Percentiles rank a stretch among this genome's conserved stretches.
phyloP scores from a whole-genome alignment of 2,329 filamentous ascomycete species.

The Ilyonectria robusta region DNA sequence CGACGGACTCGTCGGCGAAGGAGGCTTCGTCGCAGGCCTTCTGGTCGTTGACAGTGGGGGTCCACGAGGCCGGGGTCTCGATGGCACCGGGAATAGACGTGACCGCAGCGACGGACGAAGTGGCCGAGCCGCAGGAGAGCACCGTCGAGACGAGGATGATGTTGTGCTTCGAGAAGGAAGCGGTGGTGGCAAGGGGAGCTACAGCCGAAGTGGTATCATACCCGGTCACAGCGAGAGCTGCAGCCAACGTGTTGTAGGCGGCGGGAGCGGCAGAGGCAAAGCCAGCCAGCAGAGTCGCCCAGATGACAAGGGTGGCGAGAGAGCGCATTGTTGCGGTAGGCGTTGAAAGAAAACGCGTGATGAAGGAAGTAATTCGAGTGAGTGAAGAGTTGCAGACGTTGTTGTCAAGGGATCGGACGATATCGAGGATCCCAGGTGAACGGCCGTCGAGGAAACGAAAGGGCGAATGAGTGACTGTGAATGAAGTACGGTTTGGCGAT shows the following conservation, averaged over 20 bases:
- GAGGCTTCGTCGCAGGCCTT: constrained; percentile 48
- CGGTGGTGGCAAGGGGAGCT: not conserved
- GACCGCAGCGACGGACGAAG: constrained; percentile 13
- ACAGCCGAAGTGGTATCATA: not conserved
- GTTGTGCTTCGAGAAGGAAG: constrained; percentile 17
- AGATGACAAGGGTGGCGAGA: constrained; percentile 8
- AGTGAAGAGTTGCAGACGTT: not conserved
- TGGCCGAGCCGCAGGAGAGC: constrained; percentile 12
- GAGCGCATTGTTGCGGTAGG: constrained; percentile 34
- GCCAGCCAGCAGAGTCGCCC: constrained; percentile 30
- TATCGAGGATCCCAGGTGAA: not conserved
- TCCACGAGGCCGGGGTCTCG: constrained; percentile 43
- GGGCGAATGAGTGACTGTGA: constrained; percentile 1
- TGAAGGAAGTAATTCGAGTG: constrained; percentile 20
- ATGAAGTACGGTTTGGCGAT: not conserved
- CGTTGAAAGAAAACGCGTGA: constrained; percentile 23
- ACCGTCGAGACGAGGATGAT: constrained; percentile 40
- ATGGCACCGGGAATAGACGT: constrained; percentile 20
- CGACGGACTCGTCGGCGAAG: constrained; percentile 38
- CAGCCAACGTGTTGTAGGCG: constrained; percentile 1
- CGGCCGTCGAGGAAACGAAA: not conserved
- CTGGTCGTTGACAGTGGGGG: constrained; percentile 38
- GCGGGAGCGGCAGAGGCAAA: constrained; percentile 37
- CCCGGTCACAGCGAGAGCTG: constrained; percentile 30
- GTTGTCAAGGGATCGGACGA: not conserved